phyloP scores from a whole-genome alignment of 441 rosid genomes.

The Monsonia emarginata region DNA sequence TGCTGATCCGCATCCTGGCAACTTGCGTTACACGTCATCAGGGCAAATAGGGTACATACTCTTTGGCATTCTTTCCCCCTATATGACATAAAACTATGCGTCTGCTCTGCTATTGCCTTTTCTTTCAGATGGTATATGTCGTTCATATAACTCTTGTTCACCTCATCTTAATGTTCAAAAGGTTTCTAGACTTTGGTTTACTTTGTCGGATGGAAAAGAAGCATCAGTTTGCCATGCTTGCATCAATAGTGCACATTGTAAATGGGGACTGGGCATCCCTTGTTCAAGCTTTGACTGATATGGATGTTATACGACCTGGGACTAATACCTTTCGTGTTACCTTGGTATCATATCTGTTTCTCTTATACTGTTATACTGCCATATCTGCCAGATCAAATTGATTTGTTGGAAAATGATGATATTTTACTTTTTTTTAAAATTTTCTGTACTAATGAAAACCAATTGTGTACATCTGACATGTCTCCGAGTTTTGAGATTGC shows the following conservation, averaged over 20 bases:
- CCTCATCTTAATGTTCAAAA: slow-evolving; percentile 18
- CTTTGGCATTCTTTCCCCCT: slow-evolving; percentile 12
- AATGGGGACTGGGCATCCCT: slow-evolving; percentile 85
- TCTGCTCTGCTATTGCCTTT: slow-evolving; percentile 15
- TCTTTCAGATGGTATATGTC: slow-evolving; percentile 1
- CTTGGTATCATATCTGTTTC: slow-evolving; percentile 39
- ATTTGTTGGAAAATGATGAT: slow-evolving; percentile 7
- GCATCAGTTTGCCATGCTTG: slow-evolving; percentile 88
- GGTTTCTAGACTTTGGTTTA: slow-evolving; percentile 92
- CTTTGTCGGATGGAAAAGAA: slow-evolving; percentile 86
- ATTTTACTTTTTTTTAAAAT: background rate
- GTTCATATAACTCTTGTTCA: background rate
- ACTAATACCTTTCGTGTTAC: slow-evolving; percentile 58
- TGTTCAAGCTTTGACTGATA: slow-evolving; percentile 64
- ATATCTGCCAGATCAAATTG: slow-evolving; percentile 5
- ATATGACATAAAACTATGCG: slow-evolving; percentile 11
- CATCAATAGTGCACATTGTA: slow-evolving; percentile 84
- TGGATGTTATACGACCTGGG: slow-evolving; percentile 83
- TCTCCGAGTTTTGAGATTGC: slow-evolving; percentile 13
- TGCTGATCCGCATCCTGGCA: slow-evolving; percentile 98
- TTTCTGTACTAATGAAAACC: background rate
- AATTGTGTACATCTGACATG: slow-evolving; percentile 1
- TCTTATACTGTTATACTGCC: slow-evolving; percentile 4
- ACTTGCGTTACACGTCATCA: slow-evolving; percentile 69
- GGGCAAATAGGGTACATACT: slow-evolving; percentile 67